Conservation (phyloP, 176 grass and related monocot genomes). For the Cocos nucifera region DNA sequence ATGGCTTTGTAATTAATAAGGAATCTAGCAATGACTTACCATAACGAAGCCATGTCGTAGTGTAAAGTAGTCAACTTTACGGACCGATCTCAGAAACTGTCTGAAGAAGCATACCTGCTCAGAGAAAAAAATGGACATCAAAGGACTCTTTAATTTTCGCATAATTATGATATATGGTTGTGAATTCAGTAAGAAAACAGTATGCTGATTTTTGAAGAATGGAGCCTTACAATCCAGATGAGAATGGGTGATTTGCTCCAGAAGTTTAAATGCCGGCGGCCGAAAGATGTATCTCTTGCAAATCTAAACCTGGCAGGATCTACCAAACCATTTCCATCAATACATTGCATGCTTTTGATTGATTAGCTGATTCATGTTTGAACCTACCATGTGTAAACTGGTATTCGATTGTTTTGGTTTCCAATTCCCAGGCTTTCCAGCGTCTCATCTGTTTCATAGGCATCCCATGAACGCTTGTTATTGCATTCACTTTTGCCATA, state of each 20-base stretch:
- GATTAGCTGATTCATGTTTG: neutral
- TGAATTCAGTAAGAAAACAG: no score
- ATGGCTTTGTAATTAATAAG: neutral
- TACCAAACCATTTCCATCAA: neutral
- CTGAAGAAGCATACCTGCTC: constrained; percentile 15
- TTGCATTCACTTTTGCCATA: neutral
- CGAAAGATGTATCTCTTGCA: constrained; percentile 20
- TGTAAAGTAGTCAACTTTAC: constrained; percentile 12
- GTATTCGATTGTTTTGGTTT: constrained; percentile 17
- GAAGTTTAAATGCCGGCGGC: constrained; percentile 10
- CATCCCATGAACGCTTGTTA: no score
- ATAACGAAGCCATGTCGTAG: constrained; percentile 14
- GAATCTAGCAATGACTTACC: neutral
- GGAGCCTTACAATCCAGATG: constrained; percentile 11
- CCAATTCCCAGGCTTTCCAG: constrained; percentile 14
- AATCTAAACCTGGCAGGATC: constrained; percentile 18
- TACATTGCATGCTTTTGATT: neutral
- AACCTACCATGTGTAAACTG: constrained; percentile 12
- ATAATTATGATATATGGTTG: no score
- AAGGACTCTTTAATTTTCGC: no score
- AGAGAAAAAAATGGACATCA: no score
- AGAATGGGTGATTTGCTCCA: constrained; percentile 14
- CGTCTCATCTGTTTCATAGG: constrained; percentile 6
- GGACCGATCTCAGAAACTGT: constrained; percentile 11
- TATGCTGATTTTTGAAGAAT: no score